phyloP scores from a whole-genome alignment of 345 rosid genomes.

The Eucalyptus coolabah region DNA sequence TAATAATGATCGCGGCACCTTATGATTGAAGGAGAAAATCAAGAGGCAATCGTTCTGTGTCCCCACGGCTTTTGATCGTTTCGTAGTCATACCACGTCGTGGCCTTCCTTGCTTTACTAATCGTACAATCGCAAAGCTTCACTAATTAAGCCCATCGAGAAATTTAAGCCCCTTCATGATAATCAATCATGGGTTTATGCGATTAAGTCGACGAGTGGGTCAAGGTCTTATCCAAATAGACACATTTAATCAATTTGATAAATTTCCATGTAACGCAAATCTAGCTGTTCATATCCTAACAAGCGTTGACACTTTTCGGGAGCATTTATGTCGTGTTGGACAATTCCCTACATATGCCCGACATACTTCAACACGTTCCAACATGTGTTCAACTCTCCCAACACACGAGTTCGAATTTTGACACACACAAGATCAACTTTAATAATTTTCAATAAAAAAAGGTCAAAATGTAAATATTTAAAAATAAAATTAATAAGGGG shows the following conservation, averaged over 20 bases:
- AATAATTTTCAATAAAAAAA: no score
- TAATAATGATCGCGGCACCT: neutral
- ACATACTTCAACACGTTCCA: fast-evolving
- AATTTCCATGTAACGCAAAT: no score
- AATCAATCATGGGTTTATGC: neutral
- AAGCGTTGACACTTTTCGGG: fast-evolving
- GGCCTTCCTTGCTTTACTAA: neutral
- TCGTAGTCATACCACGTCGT: neutral
- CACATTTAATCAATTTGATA: no score
- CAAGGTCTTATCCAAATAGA: neutral
- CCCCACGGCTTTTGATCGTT: neutral
- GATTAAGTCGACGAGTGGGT: neutral
- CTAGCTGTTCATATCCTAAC: fast-evolving
- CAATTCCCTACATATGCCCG: no score
- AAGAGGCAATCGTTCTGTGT: neutral
- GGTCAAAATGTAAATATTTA: no score
- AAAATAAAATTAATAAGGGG: no score
- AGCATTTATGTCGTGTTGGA: fast-evolving
- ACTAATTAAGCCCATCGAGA: neutral
- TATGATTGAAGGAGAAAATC: neutral
- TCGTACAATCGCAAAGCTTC: neutral
- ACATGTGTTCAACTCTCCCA: fast-evolving
- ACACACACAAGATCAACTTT: fast-evolving
- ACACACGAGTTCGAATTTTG: no score
- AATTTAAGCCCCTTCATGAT: neutral